Evolutionary conservation across 805 yeast genomes (phyloP), one percentile per base, ranked within the genome.

Genomic region (Maudiozyma bulderi): DNA sequence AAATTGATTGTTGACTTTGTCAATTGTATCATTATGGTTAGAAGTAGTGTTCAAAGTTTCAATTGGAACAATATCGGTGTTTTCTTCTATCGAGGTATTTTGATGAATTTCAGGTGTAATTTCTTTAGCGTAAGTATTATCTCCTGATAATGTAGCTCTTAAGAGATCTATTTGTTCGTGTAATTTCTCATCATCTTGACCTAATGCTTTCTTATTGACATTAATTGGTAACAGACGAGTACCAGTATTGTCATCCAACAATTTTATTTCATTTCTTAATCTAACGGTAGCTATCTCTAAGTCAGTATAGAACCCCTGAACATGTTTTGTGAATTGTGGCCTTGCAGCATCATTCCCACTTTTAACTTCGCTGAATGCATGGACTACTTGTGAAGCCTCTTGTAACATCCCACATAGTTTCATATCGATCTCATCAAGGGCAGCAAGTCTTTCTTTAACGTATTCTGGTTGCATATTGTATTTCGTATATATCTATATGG

Each of bases 111-210:
- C 42, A n/a, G 42, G 42, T 28, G 42, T 20, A 6, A 20, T 8
- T 13, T 39, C 42, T 39, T 28, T 39, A n/a, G 28, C n/a, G 30
- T 39, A 39, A 8, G 30, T 39, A 39, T 34, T 10, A 20, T 35
- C 20, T 20, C 42, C 42, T 26, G 48, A 30, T 29, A 57, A 37
- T 2, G 50, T 40, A 5, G 52, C 51, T 43, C 48, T 50, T 33
- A 63, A 50, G 8, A 56, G 43, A 7, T 43, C 44, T 20, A 58
- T 47, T 43, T 64, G 68, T 40, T 62, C 67, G 20, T 48, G 44
- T 49, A 65, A 43, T 47, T 64, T 64, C 41, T 60, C 66, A 38
- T 62, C 61, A 48, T 64, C 68, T 47, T 64, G 68, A 7, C 66
- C 67, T 1, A 56, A 46, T 13, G 66, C 65, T 44, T 59, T 60